Evolutionary conservation across 495 filamentous ascomycete genomes (phyloP).

Genomic region (Acidiella bohemica): DNA sequence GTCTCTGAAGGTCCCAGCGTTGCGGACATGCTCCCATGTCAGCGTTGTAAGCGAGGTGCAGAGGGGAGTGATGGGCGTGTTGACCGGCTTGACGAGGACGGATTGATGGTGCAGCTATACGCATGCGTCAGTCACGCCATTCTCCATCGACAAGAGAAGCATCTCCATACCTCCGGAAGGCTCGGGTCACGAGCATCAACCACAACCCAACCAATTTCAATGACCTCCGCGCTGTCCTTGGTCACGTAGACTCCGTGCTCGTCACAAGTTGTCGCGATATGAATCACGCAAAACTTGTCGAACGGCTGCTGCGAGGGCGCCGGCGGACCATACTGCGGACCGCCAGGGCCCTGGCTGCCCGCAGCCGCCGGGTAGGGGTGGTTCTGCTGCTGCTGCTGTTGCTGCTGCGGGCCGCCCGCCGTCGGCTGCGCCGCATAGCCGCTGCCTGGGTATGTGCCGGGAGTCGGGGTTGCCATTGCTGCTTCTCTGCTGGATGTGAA

Average conservation of each 20-base stretch:
- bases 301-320: constrained; percentile 12
- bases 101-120: constrained; percentile 79
- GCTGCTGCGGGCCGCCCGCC: too few relatives aligned
- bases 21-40: constrained; percentile 97
- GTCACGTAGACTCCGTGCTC: constrained; percentile 99
- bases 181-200: constrained; percentile 75
- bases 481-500: too few relatives aligned
- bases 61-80: constrained; percentile 93
- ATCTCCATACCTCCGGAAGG: constrained; percentile 21
- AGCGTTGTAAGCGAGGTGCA: constrained; percentile 97
- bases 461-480: too few relatives aligned
- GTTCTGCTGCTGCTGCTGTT: too few relatives aligned
- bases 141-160: neutral
- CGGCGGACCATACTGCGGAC: constrained; percentile 4
- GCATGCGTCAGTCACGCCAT: neutral
- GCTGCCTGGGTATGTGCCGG: too few relatives aligned
- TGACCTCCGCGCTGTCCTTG: constrained; percentile 97
- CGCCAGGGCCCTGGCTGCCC: constrained; percentile 5
- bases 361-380: too few relatives aligned
- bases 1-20: constrained; percentile 90
- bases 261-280: constrained; percentile 97
- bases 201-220: constrained; percentile 96
- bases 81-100: constrained; percentile 93
- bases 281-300: constrained; percentile 92
- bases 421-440: too few relatives aligned